phyloP scores from a whole-genome alignment of 148 eudicot genomes.

The Camellia sinensis region DNA sequence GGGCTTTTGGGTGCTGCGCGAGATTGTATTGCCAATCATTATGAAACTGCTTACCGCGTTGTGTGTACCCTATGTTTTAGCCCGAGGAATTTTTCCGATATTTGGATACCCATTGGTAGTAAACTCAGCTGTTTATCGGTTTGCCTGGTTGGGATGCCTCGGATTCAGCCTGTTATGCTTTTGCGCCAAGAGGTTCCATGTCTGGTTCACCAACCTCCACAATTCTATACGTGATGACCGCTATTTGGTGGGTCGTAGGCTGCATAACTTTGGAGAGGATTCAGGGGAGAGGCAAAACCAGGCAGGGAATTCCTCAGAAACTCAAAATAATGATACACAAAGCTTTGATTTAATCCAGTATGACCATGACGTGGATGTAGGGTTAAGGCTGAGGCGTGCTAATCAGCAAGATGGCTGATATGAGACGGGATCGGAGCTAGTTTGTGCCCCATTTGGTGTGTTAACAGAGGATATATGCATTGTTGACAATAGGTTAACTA shows the following conservation, averaged over 20 bases:
- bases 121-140: slow-evolving; percentile 90
- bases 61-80: slow-evolving; percentile 89
- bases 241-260: slow-evolving; percentile 84
- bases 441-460: too few relatives aligned
- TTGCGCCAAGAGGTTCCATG: slow-evolving; percentile 88
- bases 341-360: slow-evolving; percentile 20
- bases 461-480: too few relatives aligned
- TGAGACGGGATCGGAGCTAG: not conserved
- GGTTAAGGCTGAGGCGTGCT: slow-evolving; percentile 64
- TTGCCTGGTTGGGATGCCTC: slow-evolving; percentile 92
- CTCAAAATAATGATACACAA: slow-evolving; percentile 23
- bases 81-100: slow-evolving; percentile 82
- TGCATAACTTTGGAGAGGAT: slow-evolving; percentile 78
- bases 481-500: too few relatives aligned
- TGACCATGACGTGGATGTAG: slow-evolving; percentile 47
- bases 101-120: slow-evolving; percentile 82
- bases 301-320: slow-evolving; percentile 18
- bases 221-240: slow-evolving; percentile 95
- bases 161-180: slow-evolving; percentile 62
- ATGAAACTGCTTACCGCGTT: slow-evolving; percentile 90
- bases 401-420: slow-evolving; percentile 43
- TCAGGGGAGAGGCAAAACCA: slow-evolving; percentile 22
- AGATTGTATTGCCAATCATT: slow-evolving; percentile 78
- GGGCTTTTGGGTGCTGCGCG: slow-evolving; percentile 86
- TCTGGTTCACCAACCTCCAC: slow-evolving; percentile 96